A percentile compares a stretch with the other conserved stretches of the same genome.
These are phyloP conservation scores for Hibiscus tridactylites DNA, from an alignment of 345 rosid genomes.

Conservation along the genomic window DNA sequence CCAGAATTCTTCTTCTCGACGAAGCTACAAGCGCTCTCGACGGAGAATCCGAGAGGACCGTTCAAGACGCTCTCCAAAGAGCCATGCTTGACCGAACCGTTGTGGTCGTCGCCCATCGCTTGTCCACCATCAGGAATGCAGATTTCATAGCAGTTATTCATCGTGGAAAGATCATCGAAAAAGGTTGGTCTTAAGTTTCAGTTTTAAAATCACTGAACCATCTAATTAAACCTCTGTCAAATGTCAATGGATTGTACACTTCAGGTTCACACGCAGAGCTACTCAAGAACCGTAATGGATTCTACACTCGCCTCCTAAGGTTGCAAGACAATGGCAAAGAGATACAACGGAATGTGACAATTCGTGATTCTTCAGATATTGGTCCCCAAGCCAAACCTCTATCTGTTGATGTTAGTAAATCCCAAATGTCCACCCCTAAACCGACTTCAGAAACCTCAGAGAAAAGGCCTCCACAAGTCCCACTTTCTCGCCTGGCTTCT, in stretches of 20 bases:
- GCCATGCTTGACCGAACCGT: slow-evolving; percentile 68
- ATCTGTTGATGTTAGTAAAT: slow-evolving; percentile 26
- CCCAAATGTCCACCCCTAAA: slow-evolving; percentile 12
- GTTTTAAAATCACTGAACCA: background rate
- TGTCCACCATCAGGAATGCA: slow-evolving; percentile 66
- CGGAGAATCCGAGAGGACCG: slow-evolving; percentile 68
- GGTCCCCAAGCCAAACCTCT: slow-evolving; percentile 42
- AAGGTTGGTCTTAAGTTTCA: slow-evolving; percentile 28
- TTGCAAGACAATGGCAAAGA: slow-evolving; percentile 52
- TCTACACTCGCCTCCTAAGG: slow-evolving; percentile 64
- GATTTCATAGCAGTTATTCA: slow-evolving; percentile 72
- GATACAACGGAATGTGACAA: slow-evolving; percentile 17
- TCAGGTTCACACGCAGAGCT: slow-evolving; percentile 62
- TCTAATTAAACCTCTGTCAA: background rate
- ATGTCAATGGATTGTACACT: too few relatives aligned
- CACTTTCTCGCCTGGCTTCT: slow-evolving; percentile 44
- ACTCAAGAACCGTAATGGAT: slow-evolving; percentile 54
- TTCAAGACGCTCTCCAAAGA: slow-evolving; percentile 74
- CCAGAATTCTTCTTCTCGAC: slow-evolving; percentile 62
- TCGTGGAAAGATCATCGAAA: slow-evolving; percentile 63
- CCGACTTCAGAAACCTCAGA: slow-evolving; percentile 17
- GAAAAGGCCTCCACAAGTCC: slow-evolving; percentile 26
- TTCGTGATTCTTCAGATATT: slow-evolving; percentile 32
- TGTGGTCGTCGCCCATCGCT: slow-evolving; percentile 68
- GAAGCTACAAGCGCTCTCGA: slow-evolving; percentile 94